These are phyloP conservation scores for Puya raimondii DNA, from an alignment of 176 grass and related monocot genomes.

Conservation along the genomic window DNA sequence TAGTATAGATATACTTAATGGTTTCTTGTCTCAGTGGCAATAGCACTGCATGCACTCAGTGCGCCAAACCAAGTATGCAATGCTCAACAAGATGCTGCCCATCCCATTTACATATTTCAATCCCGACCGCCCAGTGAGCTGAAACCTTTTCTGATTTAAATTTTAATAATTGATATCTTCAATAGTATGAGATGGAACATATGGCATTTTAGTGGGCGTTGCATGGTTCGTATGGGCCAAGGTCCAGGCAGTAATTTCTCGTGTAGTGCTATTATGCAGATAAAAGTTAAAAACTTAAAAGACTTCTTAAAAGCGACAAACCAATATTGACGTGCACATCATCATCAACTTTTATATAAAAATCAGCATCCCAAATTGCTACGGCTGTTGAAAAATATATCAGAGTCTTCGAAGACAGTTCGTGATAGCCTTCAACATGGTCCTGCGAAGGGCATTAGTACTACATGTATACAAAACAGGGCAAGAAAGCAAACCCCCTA, in stretches of 20 bases:
- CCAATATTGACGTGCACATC: slow-evolving; percentile 75
- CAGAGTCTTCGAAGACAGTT: slow-evolving; percentile 47
- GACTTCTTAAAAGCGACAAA: slow-evolving; percentile 5
- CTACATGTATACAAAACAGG: not conserved
- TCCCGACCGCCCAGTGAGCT: no score
- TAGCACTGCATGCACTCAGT: no score
- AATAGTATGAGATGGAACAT: no score
- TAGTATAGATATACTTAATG: no score
- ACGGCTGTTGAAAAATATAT: slow-evolving; percentile 59
- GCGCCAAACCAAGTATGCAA: not conserved
- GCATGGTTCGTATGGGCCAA: no score
- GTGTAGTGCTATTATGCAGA: not conserved
- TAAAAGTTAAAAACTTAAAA: slow-evolving; percentile 10
- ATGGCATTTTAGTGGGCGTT: no score
- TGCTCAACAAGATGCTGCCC: not conserved
- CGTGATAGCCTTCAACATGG: slow-evolving; percentile 46
- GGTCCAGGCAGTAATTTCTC: no score
- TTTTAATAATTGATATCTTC: no score
- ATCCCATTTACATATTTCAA: no score
- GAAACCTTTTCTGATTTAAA: no score
- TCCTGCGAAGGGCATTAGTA: slow-evolving; percentile 25
- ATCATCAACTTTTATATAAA: slow-evolving; percentile 73
- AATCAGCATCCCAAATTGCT: slow-evolving; percentile 58
- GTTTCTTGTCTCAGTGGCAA: no score
- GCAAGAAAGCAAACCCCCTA: not conserved